Evolutionary conservation across 2,329 filamentous ascomycete genomes (phyloP).

Genomic region (Cercospora brassicicola): DNA sequence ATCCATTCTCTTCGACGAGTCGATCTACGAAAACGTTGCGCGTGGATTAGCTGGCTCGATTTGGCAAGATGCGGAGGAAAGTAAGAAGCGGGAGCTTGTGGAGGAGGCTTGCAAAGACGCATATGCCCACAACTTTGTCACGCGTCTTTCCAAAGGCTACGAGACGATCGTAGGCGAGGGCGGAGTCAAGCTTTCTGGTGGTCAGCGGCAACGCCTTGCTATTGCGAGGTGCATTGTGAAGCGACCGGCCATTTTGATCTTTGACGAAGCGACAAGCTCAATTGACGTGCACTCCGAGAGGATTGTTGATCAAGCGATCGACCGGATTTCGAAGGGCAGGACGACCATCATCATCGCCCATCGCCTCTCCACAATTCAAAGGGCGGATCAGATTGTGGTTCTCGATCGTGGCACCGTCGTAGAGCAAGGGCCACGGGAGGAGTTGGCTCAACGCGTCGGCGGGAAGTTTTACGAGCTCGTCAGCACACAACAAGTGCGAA

Average conservation of each 20-base stretch:
- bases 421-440: slow-evolving; percentile 51
- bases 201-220: slow-evolving; percentile 46
- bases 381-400: slow-evolving; percentile 46
- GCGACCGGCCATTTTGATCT: slow-evolving; percentile 48
- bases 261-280: slow-evolving; percentile 57
- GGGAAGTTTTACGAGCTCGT: slow-evolving; percentile 37
- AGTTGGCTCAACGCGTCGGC: slow-evolving; percentile 25
- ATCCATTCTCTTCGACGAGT: slow-evolving; percentile 52
- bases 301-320: slow-evolving; percentile 41
- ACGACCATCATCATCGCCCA: slow-evolving; percentile 50
- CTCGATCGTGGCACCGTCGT: slow-evolving; percentile 53
- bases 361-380: slow-evolving; percentile 43
- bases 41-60: slow-evolving; percentile 37
- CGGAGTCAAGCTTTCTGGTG: slow-evolving; percentile 39
- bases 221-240: slow-evolving; percentile 47
- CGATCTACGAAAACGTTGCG: slow-evolving; percentile 56
- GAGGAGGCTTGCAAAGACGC: slow-evolving; percentile 56
- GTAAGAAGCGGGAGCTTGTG: slow-evolving; percentile 42
- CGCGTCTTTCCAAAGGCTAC: slow-evolving; percentile 51
- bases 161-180: slow-evolving; percentile 50
- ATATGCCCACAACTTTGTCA: slow-evolving; percentile 57
- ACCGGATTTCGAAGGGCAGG: slow-evolving; percentile 35
- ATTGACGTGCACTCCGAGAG: slow-evolving; percentile 45
- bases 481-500: not conserved
- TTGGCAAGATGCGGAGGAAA: slow-evolving; percentile 40